phyloP scores from a whole-genome alignment of 2,329 filamentous ascomycete genomes.

The Diaporthe citriasiana region DNA sequence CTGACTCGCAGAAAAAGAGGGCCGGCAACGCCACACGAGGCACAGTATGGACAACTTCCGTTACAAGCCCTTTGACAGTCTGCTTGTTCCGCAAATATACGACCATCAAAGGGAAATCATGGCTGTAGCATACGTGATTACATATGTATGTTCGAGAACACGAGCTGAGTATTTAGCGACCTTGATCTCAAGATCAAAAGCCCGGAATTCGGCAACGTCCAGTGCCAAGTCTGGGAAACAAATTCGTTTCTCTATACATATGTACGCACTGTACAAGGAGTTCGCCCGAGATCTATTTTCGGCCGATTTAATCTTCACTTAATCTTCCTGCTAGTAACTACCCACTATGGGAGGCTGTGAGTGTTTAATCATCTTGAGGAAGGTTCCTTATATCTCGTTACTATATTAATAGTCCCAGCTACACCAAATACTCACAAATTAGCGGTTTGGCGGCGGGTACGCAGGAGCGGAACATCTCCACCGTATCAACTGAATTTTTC shows the following conservation, averaged over 20 bases:
- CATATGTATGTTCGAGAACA: no score
- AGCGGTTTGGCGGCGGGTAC: background rate
- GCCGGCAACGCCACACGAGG: background rate
- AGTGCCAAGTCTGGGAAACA: background rate
- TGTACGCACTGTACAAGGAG: background rate
- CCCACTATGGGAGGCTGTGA: slow-evolving; percentile 11
- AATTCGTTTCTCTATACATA: no score
- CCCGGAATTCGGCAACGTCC: background rate
- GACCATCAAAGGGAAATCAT: background rate
- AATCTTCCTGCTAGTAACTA: background rate
- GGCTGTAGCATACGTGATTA: background rate
- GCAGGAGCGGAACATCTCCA: background rate
- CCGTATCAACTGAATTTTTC: background rate
- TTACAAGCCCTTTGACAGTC: background rate
- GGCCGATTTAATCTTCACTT: slow-evolving; percentile 6
- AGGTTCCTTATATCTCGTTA: slow-evolving; percentile 14
- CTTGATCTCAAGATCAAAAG: background rate
- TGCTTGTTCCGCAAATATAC: no score
- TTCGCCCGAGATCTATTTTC: background rate
- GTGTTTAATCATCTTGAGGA: slow-evolving; percentile 2
- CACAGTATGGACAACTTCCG: background rate
- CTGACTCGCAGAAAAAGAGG: slow-evolving; percentile 22
- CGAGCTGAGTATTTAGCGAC: background rate
- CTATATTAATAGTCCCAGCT: background rate
- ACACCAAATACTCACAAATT: background rate